Evolutionary conservation across 75 land plant genomes (phyloP).

Genomic region (Isoetes taiwanensis): DNA sequence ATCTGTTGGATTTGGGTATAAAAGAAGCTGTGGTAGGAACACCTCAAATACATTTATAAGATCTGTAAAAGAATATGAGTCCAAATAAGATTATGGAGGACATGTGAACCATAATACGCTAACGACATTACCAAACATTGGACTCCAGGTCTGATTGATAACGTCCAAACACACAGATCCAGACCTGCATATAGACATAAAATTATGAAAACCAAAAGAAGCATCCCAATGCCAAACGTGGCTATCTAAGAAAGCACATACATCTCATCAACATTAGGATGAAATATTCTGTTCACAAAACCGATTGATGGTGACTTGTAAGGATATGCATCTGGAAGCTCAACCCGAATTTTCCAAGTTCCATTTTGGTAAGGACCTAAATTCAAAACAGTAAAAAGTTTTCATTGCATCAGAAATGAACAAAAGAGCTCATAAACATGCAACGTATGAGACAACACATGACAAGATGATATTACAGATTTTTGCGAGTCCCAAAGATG

Average conservation of each 20-base stretch:
- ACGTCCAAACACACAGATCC: constrained; percentile 75
- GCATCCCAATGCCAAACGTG: not conserved
- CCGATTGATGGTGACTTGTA: constrained; percentile 96
- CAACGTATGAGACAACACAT: too few relatives aligned
- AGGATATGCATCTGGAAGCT: constrained; percentile 87
- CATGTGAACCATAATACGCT: not conserved
- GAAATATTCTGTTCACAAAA: constrained; percentile 78
- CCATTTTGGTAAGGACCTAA: constrained; percentile 85
- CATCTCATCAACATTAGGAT: constrained; percentile 91
- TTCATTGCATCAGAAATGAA: too few relatives aligned
- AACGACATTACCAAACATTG: constrained; percentile 52
- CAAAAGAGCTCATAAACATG: too few relatives aligned
- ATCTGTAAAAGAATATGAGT: constrained; percentile 30
- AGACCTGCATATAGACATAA: constrained; percentile 32
- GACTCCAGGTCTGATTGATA: constrained; percentile 80
- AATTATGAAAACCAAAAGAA: constrained; percentile 3
- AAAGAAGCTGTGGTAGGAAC: constrained; percentile 73
- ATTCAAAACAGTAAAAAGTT: constrained; percentile 9
- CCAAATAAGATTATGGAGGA: not conserved
- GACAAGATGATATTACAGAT: too few relatives aligned
- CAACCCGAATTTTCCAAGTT: constrained; percentile 81
- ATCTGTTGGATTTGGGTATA: constrained; percentile 83
- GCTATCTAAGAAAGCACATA: constrained; percentile 18
- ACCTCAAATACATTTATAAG: constrained; percentile 79
- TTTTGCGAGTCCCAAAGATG: too few relatives aligned